A percentile compares a stretch with the other conserved stretches of the same genome.
Evolutionary conservation across 1,284 basidiomycete genomes (phyloP).

Genomic region (Heterobasidion irregulare): DNA sequence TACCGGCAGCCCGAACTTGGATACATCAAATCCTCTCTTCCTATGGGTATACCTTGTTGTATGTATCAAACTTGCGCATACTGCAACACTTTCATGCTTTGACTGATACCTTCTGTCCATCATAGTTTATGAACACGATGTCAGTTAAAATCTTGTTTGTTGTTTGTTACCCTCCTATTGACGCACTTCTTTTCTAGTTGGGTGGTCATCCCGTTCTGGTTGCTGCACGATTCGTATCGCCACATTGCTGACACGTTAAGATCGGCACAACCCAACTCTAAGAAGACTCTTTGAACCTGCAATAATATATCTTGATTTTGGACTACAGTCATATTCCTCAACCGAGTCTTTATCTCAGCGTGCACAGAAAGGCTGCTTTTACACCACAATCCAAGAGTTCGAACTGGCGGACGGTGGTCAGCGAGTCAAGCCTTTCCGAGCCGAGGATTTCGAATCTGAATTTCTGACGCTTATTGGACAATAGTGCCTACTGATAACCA

Average conservation of each 20-base stretch:
- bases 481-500: too few species aligned
- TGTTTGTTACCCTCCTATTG: conserved; percentile 5
- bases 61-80: conserved; percentile 11
- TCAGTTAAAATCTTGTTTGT: conserved; percentile 27
- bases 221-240: conserved; percentile 71
- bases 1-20: conserved; percentile 61
- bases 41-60: conserved; percentile 40
- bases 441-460: too few species aligned
- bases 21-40: conserved; percentile 54
- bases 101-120: background rate
- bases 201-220: conserved; percentile 66
- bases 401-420: too few species aligned
- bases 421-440: too few species aligned
- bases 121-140: conserved; percentile 73
- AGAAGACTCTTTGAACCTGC: background rate
- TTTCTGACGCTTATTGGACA: too few species aligned
- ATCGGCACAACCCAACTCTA: conserved; percentile 26
- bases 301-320: too few species aligned
- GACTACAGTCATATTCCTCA: too few species aligned
- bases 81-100: conserved; percentile 4
- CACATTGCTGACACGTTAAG: conserved; percentile 58
- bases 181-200: conserved; percentile 39
- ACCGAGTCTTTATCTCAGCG: too few species aligned
- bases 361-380: too few species aligned
- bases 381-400: too few species aligned